Evolutionary conservation across 2,329 filamentous ascomycete genomes (phyloP).

Genomic region (Colletotrichum sp.): DNA sequence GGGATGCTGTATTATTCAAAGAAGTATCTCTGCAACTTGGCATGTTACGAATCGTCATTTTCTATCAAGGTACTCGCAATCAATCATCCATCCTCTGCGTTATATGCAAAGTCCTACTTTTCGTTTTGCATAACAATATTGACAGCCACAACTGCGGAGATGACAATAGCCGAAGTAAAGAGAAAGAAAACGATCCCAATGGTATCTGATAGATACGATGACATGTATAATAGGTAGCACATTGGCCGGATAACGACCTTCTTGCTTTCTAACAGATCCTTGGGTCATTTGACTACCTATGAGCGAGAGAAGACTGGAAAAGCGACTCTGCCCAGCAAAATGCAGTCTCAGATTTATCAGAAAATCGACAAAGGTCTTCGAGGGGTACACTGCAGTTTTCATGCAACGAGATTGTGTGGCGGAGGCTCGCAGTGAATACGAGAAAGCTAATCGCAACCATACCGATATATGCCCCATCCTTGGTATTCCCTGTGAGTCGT

Average conservation of each 20-base stretch:
- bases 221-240: neutral
- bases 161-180: neutral
- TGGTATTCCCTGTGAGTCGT: neutral
- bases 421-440: neutral
- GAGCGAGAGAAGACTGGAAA: neutral
- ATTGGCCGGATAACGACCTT: neutral
- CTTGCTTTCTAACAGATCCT: neutral
- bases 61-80: neutral
- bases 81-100: neutral
- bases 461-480: neutral
- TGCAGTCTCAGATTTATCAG: neutral
- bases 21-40: neutral
- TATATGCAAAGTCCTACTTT: neutral
- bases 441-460: neutral
- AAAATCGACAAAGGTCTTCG: neutral
- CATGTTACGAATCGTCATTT: neutral
- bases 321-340: neutral
- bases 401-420: neutral
- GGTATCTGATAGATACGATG: neutral
- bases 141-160: neutral
- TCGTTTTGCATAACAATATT: neutral
- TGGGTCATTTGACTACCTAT: neutral
- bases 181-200: neutral
- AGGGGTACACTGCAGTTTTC: neutral
- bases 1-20: neutral